A percentile compares a stretch with the other conserved stretches of the same genome.
phyloP scores from a whole-genome alignment of 495 filamentous ascomycete genomes.

The Jackrogersella minutella region DNA sequence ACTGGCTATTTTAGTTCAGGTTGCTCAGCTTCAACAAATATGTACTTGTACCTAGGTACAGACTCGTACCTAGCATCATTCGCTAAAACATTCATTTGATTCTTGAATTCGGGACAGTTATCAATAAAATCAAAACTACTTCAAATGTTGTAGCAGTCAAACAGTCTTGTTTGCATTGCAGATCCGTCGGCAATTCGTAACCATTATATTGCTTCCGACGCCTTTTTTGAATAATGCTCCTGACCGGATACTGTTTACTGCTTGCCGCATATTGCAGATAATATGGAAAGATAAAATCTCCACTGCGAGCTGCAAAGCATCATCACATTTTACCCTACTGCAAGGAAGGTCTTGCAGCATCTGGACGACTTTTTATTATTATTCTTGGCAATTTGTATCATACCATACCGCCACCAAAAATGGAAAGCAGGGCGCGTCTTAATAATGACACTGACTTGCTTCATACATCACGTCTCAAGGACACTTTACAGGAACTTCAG shows the following conservation, averaged over 20 bases:
- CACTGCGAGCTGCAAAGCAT: slow-evolving; percentile 17
- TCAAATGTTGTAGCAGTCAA: neutral
- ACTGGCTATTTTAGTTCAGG: too few relatives aligned
- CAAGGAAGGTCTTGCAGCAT: neutral
- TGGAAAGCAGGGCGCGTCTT: slow-evolving; percentile 32
- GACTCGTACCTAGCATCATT: too few relatives aligned
- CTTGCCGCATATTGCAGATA: slow-evolving; percentile 27
- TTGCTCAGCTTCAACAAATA: too few relatives aligned
- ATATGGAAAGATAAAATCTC: slow-evolving; percentile 22
- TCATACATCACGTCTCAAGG: slow-evolving; percentile 65
- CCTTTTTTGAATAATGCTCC: slow-evolving; percentile 13
- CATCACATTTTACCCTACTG: slow-evolving; percentile 14
- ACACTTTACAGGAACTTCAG: slow-evolving; percentile 70
- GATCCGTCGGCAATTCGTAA: slow-evolving; percentile 37
- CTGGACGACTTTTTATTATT: neutral
- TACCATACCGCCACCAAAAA: slow-evolving; percentile 22
- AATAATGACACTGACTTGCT: slow-evolving; percentile 35
- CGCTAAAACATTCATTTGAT: too few relatives aligned
- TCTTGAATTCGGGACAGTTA: too few relatives aligned
- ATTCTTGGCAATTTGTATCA: slow-evolving; percentile 16
- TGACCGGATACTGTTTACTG: slow-evolving; percentile 12
- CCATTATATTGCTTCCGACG: slow-evolving; percentile 26
- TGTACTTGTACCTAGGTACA: too few relatives aligned
- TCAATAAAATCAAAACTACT: slow-evolving; percentile 21
- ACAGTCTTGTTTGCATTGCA: slow-evolving; percentile 26